Base-by-base conservation (phyloP, 257 asterid genomes). In the Nicotiana tabacum region DNA sequence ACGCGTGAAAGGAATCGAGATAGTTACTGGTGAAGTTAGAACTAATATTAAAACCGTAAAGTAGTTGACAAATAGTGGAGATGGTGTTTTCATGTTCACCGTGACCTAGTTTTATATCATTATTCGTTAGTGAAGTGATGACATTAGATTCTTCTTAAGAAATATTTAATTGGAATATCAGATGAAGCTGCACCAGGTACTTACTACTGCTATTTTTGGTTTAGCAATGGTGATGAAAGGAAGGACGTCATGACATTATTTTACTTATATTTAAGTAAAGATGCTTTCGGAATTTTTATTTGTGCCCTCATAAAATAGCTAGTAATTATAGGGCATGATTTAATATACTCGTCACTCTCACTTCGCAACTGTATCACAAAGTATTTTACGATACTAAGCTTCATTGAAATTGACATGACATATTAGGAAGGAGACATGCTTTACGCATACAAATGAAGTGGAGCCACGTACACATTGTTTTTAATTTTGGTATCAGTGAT, bases 1-100 rank as follows among this genome's bases (percentile, higher is more conserved):
- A n/a, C 4, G 83, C 87, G 88, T 86, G 91, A 85, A 90, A 4
- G 67, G 84, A 83, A 90, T 84, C 82, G 64, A 80, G 69, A 60
- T 74, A 67, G 46, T 27, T 35, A 29, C 9, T 66, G 16, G 5
- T 30, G 43, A 55, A 65, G 32, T 3, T 27, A 32, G 60, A 43
- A 51, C 16, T 43, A 70, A 18, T 70, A 70, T 43, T 70, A 70
- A 37, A 70, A 43, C 58, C 58, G 16, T 70, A 69, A 69, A 61
- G 33, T 24, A 24, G 67, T 61, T 61, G 67, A 24, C 67, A 61
- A 24, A 8, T 58, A 10, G 11, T 21, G 21, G 21, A 21, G 21
- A 21, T 21, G 21, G 21, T 21, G 21, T 21, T 21, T 21, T 21
- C 21, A 21, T 21, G 21, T 21, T 21, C 21, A 21, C 21, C 21